Evolutionary conservation across 176 grass and related monocot species (phyloP), one percentile per base, ranked within the genome.

Genomic region (Avena insularis): DNA sequence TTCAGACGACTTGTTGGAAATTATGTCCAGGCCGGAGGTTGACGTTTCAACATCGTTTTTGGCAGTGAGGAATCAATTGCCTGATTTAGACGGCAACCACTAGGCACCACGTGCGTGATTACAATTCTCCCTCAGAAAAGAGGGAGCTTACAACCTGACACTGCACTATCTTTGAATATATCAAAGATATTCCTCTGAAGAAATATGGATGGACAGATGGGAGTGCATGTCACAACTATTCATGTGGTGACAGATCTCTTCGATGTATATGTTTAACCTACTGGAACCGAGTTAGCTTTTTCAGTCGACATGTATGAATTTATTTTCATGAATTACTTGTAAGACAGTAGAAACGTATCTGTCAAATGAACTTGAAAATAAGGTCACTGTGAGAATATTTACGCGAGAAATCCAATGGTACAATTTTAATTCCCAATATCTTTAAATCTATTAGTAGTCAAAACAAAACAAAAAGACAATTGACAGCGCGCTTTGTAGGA

Each of bases 51-150:
- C 62, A 65, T 14, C 62, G 14, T 6, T 62, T 65, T 65, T 65
- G 23, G 62, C 25, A 65, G 62, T 0, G 12, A 31, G 23, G 25
- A 65, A 65, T 65, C 23, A 65, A 31, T 31, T 65, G 25, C 25
- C 25, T 65, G 62, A 65, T 65, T 14, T 65, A 65, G 62, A 65
- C 25, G 62, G 62, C 62, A 29, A 65, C 62, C 25, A 65, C 62
- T 65, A 65, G 62, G 12, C 62, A 65, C 4, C 11, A 65, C 25
- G 5, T 31, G 61, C 40, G 40, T 43, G 6, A 29, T 3, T 29
- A 14, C 25, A 65, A 65, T 65, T 64, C 61, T 64, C 61, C 21
- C 25, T 64, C 11, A 29, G 25, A 64, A 29, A 5, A 29, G 61
- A 31, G 61, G 61, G 61, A 29, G 11, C 60, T 27, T 63, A 63